Evolutionary conservation across 2,329 filamentous ascomycete genomes (phyloP).

Genomic region (Diplodia sapinea): DNA sequence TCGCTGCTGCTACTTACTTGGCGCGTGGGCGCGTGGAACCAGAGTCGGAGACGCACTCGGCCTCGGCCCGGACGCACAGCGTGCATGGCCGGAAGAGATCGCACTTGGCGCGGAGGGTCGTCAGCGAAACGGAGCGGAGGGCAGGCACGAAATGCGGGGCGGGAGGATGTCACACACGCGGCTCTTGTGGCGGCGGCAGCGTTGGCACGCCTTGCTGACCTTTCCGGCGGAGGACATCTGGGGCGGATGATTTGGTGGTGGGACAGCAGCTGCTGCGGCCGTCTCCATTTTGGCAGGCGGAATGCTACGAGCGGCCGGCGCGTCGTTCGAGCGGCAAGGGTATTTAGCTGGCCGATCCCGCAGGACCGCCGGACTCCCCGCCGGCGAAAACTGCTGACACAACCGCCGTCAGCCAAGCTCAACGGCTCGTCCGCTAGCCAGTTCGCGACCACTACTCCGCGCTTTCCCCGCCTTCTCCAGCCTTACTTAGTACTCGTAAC

Average conservation of each 20-base stretch:
- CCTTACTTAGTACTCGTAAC: too few relatives aligned
- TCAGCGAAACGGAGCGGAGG: not conserved
- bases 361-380: not conserved
- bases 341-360: not conserved
- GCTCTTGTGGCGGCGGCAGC: constrained; percentile 43
- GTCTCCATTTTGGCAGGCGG: not conserved
- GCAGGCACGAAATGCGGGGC: not conserved
- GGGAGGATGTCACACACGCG: constrained; percentile 35
- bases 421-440: not conserved
- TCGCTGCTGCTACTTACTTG: not conserved
- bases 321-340: not conserved
- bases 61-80: constrained; percentile 42
- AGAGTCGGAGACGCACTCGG: constrained; percentile 32
- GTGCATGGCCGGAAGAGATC: constrained; percentile 45
- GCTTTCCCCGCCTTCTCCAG: not conserved
- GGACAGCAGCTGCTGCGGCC: not conserved
- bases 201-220: constrained; percentile 41
- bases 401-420: too few relatives aligned
- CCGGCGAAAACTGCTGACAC: not conserved
- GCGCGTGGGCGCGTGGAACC: constrained; percentile 28
- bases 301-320: not conserved
- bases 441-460: not conserved
- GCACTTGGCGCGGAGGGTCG: constrained; percentile 37
- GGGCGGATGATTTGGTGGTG: not conserved
- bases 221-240: constrained; percentile 29